phyloP scores from a whole-genome alignment of 2,329 filamentous ascomycete species.

The Botryosphaeria agaves region DNA sequence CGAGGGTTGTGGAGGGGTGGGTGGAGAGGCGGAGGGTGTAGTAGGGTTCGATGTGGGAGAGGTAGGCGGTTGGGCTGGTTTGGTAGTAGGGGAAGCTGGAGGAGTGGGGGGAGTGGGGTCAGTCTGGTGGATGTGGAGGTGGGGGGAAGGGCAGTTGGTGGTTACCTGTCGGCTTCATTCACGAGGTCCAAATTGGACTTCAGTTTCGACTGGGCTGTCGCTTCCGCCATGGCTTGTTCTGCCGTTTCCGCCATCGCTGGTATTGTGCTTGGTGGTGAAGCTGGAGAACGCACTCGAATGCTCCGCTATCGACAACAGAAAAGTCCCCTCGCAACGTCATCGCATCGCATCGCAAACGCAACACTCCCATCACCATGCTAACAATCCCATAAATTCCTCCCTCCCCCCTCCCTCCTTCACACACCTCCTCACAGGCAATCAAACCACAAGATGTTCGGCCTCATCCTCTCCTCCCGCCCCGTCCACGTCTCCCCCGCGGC shows the following conservation, averaged over 20 bases:
- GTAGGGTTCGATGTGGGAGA: conserved; percentile 25
- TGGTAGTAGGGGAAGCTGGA: conserved; percentile 61
- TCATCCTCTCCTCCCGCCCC: conserved; percentile 42
- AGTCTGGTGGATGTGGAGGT: conserved; percentile 1
- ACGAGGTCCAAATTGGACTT: conserved; percentile 35
- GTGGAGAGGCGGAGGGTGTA: conserved; percentile 50
- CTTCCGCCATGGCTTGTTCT: too few relatives aligned
- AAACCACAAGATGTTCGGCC: conserved; percentile 42
- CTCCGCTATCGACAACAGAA: too few relatives aligned
- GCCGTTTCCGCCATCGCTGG: too few relatives aligned
- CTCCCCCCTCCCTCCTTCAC: too few relatives aligned
- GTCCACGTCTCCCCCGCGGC: conserved; percentile 39
- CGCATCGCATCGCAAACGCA: too few relatives aligned
- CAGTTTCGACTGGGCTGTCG: too few relatives aligned
- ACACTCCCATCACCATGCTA: too few relatives aligned
- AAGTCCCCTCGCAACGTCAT: too few relatives aligned
- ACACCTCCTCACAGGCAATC: too few relatives aligned
- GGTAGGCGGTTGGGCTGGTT: conserved; percentile 34
- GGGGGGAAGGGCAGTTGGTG: not conserved
- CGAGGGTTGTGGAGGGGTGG: conserved; percentile 42
- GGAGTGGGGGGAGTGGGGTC: not conserved
- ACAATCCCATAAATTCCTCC: too few relatives aligned
- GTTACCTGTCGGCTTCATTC: conserved; percentile 37
- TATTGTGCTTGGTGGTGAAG: too few relatives aligned
- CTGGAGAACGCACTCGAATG: too few relatives aligned